phyloP scores from a whole-genome alignment of 176 grass and related monocot species.

The Oropetium thomaeum region DNA sequence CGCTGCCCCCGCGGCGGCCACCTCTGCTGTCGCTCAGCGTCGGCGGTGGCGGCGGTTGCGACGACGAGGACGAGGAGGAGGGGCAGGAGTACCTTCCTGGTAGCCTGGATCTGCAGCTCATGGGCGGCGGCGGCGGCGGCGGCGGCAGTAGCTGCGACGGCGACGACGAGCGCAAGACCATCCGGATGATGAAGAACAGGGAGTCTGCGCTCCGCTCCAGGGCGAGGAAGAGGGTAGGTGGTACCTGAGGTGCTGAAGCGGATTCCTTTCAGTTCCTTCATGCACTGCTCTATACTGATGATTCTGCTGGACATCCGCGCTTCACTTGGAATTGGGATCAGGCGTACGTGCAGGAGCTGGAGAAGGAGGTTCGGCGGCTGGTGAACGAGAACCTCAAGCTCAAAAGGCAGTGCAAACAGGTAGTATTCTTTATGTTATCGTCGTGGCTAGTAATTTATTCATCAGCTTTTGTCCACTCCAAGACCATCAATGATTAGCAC shows the following conservation, averaged over 20 bases:
- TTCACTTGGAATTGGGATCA: not conserved
- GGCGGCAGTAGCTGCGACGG: not conserved
- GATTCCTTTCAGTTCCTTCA: not conserved
- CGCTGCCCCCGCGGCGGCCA: not conserved
- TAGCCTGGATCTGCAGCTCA: conserved; percentile 34
- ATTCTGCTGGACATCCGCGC: too few species aligned
- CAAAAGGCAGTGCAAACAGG: conserved; percentile 51
- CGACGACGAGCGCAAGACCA: conserved; percentile 30
- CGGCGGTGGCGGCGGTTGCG: not conserved
- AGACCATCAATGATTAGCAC: not conserved
- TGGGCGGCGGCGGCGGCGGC: not conserved
- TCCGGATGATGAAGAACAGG: conserved; percentile 53
- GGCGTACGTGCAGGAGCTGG: conserved; percentile 53
- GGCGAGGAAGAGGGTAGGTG: conserved; percentile 46
- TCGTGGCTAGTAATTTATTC: not conserved
- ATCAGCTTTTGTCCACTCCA: not conserved
- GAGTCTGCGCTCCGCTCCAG: conserved; percentile 46
- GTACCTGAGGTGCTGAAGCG: not conserved
- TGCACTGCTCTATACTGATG: too few species aligned
- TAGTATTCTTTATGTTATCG: not conserved
- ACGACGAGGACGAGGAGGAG: not conserved
- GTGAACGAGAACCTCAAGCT: conserved; percentile 45
- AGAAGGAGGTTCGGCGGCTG: conserved; percentile 46
- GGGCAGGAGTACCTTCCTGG: conserved; percentile 18
- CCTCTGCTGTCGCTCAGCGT: conserved; percentile 34